These are phyloP conservation scores for Aciculosporium take DNA, from an alignment of 2,329 filamentous ascomycete genomes.

Conservation along the genomic window DNA sequence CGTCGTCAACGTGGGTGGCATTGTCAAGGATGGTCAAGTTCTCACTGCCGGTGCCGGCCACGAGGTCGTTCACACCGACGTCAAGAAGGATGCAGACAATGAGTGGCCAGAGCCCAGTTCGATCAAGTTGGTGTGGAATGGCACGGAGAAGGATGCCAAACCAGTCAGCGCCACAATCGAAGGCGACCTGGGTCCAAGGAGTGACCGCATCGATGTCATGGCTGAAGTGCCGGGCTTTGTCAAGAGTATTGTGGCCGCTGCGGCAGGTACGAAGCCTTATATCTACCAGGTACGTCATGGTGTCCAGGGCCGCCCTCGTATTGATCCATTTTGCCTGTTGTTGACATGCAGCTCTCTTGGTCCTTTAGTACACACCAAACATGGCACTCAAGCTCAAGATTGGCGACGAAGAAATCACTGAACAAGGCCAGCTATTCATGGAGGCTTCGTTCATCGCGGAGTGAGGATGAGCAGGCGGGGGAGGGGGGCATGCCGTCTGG, in stretches of 20 bases:
- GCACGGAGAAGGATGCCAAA: constrained; percentile 64
- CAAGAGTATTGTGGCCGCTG: constrained; percentile 80
- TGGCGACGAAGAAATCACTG: constrained; percentile 62
- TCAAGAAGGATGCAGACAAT: constrained; percentile 59
- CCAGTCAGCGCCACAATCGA: constrained; percentile 55
- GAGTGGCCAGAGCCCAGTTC: constrained; percentile 79
- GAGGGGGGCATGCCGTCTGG: neutral
- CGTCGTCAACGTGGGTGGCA: constrained; percentile 65
- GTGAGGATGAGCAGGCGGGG: constrained; percentile 13
- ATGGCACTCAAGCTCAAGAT: constrained; percentile 70
- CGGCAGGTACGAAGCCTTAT: constrained; percentile 87
- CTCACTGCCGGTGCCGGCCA: constrained; percentile 55
- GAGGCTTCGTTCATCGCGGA: constrained; percentile 95
- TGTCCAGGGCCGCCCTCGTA: neutral
- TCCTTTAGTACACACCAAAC: constrained; percentile 52
- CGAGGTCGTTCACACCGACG: constrained; percentile 53
- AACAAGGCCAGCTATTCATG: constrained; percentile 66
- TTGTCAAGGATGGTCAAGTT: constrained; percentile 70
- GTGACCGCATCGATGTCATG: constrained; percentile 84
- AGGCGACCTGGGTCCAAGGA: constrained; percentile 50
- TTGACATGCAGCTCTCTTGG: neutral
- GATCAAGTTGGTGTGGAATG: constrained; percentile 64
- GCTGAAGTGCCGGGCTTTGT: constrained; percentile 90
- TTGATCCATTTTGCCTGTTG: neutral
- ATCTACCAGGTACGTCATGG: constrained; percentile 69